Percentiles rank a stretch among this genome's conserved stretches.
phyloP scores from a whole-genome alignment of 768 basidiomycete species.

The Lentinula sp. region DNA sequence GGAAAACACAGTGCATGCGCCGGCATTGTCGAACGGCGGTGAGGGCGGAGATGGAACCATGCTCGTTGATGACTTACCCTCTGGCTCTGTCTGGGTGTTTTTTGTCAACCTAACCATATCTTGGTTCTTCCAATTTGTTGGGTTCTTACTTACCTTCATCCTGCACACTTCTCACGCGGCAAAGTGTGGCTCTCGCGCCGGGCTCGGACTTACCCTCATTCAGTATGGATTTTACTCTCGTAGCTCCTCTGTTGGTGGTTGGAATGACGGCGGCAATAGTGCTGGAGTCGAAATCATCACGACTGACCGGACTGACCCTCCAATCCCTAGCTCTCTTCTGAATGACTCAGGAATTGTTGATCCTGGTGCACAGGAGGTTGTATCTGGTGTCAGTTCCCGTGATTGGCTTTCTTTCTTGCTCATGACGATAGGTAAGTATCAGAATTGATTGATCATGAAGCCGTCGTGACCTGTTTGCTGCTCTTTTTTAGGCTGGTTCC shows the following conservation, averaged over 20 bases:
- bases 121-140: conserved; percentile 96
- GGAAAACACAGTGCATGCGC: conserved; percentile 92
- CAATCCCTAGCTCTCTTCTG: neutral
- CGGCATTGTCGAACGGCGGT: conserved; percentile 39
- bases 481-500: conserved; percentile 69
- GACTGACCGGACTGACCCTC: neutral
- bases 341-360: conserved; percentile 12
- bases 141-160: conserved; percentile 84
- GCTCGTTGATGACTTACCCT: conserved; percentile 88
- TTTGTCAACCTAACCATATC: conserved; percentile 77
- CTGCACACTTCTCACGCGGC: conserved; percentile 90
- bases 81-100: conserved; percentile 73
- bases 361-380: conserved; percentile 16
- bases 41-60: conserved; percentile 49
- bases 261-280: conserved; percentile 16
- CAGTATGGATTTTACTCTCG: conserved; percentile 84
- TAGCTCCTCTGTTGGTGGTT: conserved; percentile 18
- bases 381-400: conserved; percentile 40
- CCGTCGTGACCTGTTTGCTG: neutral
- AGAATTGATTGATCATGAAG: neutral
- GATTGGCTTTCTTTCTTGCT: conserved; percentile 91
- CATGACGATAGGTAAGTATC: conserved; percentile 71
- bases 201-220: conserved; percentile 92
- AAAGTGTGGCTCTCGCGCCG: conserved; percentile 89
- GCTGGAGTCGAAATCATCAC: conserved; percentile 2